Evolutionary conservation across 2,329 filamentous ascomycete species (phyloP).

Genomic region (Dothidotthia symphoricarpi): DNA sequence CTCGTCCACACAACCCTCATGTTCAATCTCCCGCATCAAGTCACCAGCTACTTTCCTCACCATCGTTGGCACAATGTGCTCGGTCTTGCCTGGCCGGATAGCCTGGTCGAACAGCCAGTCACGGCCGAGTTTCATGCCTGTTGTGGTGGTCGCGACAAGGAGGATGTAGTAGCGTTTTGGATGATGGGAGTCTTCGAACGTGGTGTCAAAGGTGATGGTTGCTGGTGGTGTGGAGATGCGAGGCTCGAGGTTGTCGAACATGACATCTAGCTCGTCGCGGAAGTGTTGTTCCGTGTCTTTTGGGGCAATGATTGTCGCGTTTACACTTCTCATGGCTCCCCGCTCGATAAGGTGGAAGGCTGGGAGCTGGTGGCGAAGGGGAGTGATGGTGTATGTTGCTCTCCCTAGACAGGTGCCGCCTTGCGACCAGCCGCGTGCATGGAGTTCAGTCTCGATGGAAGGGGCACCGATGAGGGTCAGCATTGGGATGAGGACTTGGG

Average conservation of each 20-base stretch:
- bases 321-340: constrained; percentile 28
- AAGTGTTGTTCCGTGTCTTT: constrained; percentile 30
- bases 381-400: constrained; percentile 51
- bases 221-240: constrained; percentile 17
- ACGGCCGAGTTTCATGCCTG: constrained; percentile 50
- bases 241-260: constrained; percentile 18
- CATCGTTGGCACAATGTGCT: constrained; percentile 36
- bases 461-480: constrained; percentile 53
- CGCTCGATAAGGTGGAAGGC: constrained; percentile 38
- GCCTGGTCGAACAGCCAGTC: constrained; percentile 51
- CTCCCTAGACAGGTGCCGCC: constrained; percentile 49
- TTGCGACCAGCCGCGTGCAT: constrained; percentile 55
- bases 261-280: constrained; percentile 22
- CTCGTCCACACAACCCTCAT: constrained; percentile 54
- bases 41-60: constrained; percentile 47
- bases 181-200: constrained; percentile 46
- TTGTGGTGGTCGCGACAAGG: constrained; percentile 53
- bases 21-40: constrained; percentile 48
- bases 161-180: constrained; percentile 54
- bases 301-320: constrained; percentile 43
- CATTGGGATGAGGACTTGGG: constrained; percentile 56
- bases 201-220: constrained; percentile 13
- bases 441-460: constrained; percentile 43
- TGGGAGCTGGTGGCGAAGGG: constrained; percentile 36
- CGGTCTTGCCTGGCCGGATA: constrained; percentile 20